phyloP scores from a whole-genome alignment of 1,284 basidiomycete genomes.

The Moesziomyces aphidis region DNA sequence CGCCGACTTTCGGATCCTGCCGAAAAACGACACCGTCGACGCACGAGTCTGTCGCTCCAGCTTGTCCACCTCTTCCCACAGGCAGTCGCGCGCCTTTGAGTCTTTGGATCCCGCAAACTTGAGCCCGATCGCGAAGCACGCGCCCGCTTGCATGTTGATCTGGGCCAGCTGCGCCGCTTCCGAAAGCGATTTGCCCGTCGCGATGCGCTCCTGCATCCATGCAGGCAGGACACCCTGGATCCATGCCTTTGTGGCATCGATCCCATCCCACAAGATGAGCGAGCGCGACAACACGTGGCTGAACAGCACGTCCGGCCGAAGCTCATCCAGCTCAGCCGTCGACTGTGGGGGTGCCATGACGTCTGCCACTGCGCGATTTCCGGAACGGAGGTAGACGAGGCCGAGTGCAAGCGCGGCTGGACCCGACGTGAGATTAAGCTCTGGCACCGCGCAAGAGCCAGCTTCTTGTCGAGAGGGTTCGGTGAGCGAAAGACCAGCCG shows the following conservation, averaged over 20 bases:
- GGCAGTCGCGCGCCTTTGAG: slow-evolving; percentile 79
- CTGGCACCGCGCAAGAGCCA: slow-evolving; percentile 2
- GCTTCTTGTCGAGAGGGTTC: slow-evolving; percentile 6
- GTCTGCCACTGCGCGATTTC: slow-evolving; percentile 83
- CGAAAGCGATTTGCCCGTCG: slow-evolving; percentile 32
- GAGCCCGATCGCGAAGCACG: slow-evolving; percentile 89
- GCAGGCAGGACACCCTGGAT: slow-evolving; percentile 79
- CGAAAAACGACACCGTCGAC: slow-evolving; percentile 54
- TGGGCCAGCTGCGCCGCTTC: slow-evolving; percentile 55
- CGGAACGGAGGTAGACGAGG: slow-evolving; percentile 89
- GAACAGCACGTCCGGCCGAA: slow-evolving; percentile 88
- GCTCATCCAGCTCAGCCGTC: slow-evolving; percentile 79
- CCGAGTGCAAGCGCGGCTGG: slow-evolving; percentile 88
- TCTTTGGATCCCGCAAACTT: slow-evolving; percentile 82
- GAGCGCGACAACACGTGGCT: slow-evolving; percentile 81
- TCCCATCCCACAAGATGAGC: slow-evolving; percentile 87
- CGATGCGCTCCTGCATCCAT: slow-evolving; percentile 75
- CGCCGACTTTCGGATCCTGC: slow-evolving; percentile 74
- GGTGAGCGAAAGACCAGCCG: neutral
- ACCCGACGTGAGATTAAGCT: slow-evolving; percentile 72
- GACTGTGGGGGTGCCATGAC: slow-evolving; percentile 85
- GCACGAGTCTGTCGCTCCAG: slow-evolving; percentile 72
- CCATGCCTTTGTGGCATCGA: slow-evolving; percentile 82
- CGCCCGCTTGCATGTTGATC: slow-evolving; percentile 73
- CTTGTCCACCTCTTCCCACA: slow-evolving; percentile 83